Base-by-base conservation (phyloP, 306 rosid species). In the Cyamopsis tetragonoloba region DNA sequence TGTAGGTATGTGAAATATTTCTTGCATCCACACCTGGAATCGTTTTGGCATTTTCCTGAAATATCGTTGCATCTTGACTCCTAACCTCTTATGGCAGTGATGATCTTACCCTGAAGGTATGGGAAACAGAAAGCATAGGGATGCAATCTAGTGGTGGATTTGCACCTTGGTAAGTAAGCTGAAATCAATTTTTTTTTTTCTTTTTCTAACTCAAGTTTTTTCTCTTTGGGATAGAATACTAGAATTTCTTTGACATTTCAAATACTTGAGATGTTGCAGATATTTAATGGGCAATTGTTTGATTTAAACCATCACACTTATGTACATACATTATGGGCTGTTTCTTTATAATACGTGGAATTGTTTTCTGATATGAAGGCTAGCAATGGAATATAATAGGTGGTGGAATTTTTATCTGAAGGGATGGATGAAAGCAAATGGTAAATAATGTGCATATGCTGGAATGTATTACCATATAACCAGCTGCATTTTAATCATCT, bases 61-160 rank as follows among this genome's bases (percentile, higher is more conserved):
- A 39, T 60, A 46, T 27, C 71, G 53, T 32, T 26, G 18, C 59
- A 51, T 66, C 27, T 48, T 77, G 74, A 69, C 7, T 58, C 35
- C 42, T n/a, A 56, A 60, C 34, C 30, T 12, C 35, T 62, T 68
- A 1, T 77, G 74, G 62, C 91, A 93, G 98, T 58, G 96, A 95
- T 58, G 99, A 90, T 84, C 92, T 90, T 76, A 86, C 92, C 43
- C 38, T 90, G 55, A 90, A 95, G 85, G 82, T 88, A 77, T 95
- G 99, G 97, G 96, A 78, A 79, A 62, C 89, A 65, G 92, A 88
- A 69, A 79, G 38, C 49, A 17, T 8, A 57, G 83, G 35, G 46
- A 78, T 71, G 81, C 87, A 82, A 54, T 81, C 96, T 71, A 83
- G 82, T 38, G 86, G 79, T 63, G 89, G 73, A 55, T 78, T 54